phyloP scores from a whole-genome alignment of 768 basidiomycete genomes.

The Lepiota brunneoincarnata region DNA sequence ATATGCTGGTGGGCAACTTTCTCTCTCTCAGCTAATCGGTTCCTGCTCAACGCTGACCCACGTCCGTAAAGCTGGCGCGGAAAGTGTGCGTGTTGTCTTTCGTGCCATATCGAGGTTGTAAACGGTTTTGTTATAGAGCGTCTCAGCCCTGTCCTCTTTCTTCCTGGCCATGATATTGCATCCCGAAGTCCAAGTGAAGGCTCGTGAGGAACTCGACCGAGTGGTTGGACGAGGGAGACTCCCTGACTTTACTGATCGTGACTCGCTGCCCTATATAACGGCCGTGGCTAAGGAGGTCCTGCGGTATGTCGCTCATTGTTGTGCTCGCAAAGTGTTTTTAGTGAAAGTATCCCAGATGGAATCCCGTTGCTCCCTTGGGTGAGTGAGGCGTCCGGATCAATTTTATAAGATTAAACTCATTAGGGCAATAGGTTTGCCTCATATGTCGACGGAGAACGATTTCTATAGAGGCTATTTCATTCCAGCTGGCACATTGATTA shows the following conservation, averaged over 20 bases:
- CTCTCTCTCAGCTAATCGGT: not conserved
- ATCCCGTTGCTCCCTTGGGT: slow-evolving; percentile 30
- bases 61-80: slow-evolving; percentile 33
- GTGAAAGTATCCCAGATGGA: slow-evolving; percentile 20
- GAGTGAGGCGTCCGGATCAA: not conserved
- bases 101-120: not conserved
- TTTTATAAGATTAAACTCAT: not conserved
- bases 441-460: slow-evolving; percentile 38
- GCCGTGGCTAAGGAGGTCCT: slow-evolving; percentile 39
- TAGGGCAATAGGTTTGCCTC: slow-evolving; percentile 27
- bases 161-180: slow-evolving; percentile 34
- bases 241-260: slow-evolving; percentile 26
- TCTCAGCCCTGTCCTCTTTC: slow-evolving; percentile 32
- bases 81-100: slow-evolving; percentile 29
- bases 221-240: slow-evolving; percentile 27
- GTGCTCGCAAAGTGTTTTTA: not conserved
- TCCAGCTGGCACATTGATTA: slow-evolving; percentile 41
- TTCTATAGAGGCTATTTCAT: slow-evolving; percentile 42
- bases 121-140: slow-evolving; percentile 20
- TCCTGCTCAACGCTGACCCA: not conserved
- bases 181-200: slow-evolving; percentile 30
- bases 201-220: slow-evolving; percentile 28
- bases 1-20: slow-evolving; percentile 29
- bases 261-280: slow-evolving; percentile 37
- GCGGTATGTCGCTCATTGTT: slow-evolving; percentile 19